These are phyloP conservation scores for Eucalyptus pauciflora DNA, from an alignment of 345 rosid genomes.

Conservation along the genomic window DNA sequence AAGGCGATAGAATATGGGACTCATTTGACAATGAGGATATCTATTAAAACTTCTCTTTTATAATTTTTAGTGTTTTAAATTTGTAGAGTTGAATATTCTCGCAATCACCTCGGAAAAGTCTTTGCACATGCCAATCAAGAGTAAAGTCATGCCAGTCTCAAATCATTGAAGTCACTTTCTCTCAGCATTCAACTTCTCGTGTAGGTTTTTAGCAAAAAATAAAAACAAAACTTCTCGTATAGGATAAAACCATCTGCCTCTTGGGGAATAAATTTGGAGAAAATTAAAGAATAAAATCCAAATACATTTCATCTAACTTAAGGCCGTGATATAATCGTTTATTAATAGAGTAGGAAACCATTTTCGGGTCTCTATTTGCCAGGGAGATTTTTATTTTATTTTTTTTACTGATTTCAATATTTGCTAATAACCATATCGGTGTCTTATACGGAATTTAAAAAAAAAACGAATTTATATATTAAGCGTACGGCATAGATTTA, in stretches of 20 bases:
- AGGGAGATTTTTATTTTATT: not conserved
- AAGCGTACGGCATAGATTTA: too few species aligned
- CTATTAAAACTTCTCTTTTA: not conserved
- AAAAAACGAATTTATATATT: too few species aligned
- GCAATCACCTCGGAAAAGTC: not conserved
- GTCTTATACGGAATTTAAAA: too few species aligned
- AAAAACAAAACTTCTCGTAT: not conserved
- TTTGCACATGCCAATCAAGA: not conserved
- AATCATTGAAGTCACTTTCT: not conserved
- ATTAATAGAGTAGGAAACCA: not conserved
- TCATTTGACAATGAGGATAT: not conserved
- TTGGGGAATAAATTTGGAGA: not conserved
- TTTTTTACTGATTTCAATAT: not conserved
- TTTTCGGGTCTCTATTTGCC: not conserved
- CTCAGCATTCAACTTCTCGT: not conserved
- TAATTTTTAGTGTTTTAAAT: not conserved
- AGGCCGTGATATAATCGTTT: not conserved
- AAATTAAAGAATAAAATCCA: not conserved
- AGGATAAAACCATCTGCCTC: not conserved
- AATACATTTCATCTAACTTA: too few species aligned
- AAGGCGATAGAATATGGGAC: not conserved
- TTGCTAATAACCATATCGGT: not conserved
- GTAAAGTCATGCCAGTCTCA: not conserved
- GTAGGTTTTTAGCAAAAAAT: too few species aligned
- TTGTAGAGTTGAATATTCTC: not conserved